Base-by-base conservation (phyloP, 2,329 filamentous ascomycete genomes). In the Lachnellula cervina region DNA sequence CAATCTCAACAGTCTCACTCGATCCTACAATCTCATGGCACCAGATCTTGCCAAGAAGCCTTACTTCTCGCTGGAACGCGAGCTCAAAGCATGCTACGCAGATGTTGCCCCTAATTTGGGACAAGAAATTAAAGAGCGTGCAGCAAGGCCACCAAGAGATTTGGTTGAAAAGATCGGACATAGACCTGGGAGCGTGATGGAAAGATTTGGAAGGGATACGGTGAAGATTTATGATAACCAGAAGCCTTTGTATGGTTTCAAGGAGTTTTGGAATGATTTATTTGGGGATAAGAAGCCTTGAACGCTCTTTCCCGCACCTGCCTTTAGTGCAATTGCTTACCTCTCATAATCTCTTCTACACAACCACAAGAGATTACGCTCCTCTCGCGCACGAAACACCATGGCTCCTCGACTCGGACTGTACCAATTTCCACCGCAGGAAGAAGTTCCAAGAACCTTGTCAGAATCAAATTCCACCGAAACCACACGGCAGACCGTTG, bases 1-100 rank as follows among this genome's bases (percentile, higher is more conserved):
- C 47, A 84, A 89, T 55, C 82, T 97, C 54, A 97, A 97, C 72
- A 72, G 74, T 32, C 78, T 95, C 49, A 87, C 90, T 7, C 83
- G 94, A 25, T 89, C 89, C 14, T 99, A 99, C 76, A 97, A 97
- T 66, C 81, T 97, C 3, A 93, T 96, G 84, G 93, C 94, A 0
- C 94, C 94, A 0, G 87, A 90, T 53, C 79, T 96, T 1, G 92
- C 93, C 2, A 95, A 94, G 73, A 96, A 96, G 71, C 90, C 93
- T 0, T 97, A 97, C 71, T 91, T 90, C 68, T 86, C 80, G 2
- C 81, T 97, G 7, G 83, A 91, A 45, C 83, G 93, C 49, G 94
- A 99, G 72, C 78, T 97, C 16, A 80, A 79, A 32, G 78, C 82
- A 2, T 97, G 92, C 69, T 97, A 86, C 68, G 88, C 90, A 0